These are phyloP conservation scores for Exophiala dermatitidis DNA, from an alignment of 2,329 filamentous ascomycete genomes.

Conservation along the genomic window DNA sequence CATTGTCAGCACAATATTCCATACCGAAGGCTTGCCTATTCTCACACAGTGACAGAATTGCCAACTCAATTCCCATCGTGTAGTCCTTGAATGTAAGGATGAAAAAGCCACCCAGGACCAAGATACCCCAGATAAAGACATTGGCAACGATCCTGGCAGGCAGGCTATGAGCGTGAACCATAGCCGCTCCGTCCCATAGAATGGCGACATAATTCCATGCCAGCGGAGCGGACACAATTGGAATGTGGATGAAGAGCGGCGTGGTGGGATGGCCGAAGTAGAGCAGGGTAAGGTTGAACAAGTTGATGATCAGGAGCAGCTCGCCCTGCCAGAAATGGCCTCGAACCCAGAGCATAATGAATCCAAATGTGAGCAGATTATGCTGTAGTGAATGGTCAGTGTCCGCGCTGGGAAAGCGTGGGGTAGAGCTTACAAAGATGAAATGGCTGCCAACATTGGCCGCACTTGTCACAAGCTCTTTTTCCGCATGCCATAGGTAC, in stretches of 20 bases:
- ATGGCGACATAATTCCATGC: conserved; percentile 81
- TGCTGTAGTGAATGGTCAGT: conserved; percentile 36
- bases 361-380: conserved; percentile 75
- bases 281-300: conserved; percentile 67
- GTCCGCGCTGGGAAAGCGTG: background rate
- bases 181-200: conserved; percentile 83
- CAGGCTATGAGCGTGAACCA: conserved; percentile 60
- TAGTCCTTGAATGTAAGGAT: conserved; percentile 65
- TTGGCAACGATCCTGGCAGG: conserved; percentile 76
- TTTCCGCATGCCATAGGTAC: conserved; percentile 64
- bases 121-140: conserved; percentile 77
- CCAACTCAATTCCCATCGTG: conserved; percentile 72
- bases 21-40: conserved; percentile 4
- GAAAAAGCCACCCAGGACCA: conserved; percentile 71
- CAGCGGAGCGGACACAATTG: conserved; percentile 68
- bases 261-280: conserved; percentile 74
- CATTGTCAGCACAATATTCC: conserved; percentile 7
- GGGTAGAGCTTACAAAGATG: conserved; percentile 46
- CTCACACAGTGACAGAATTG: conserved; percentile 62
- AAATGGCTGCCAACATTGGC: conserved; percentile 77
- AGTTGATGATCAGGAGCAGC: conserved; percentile 69
- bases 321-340: conserved; percentile 69
- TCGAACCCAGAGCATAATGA: conserved; percentile 75
- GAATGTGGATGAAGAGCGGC: conserved; percentile 66
- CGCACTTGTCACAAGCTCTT: conserved; percentile 58